These are phyloP conservation scores for Porphyra umbilicalis DNA, from an alignment of 31 red algal genomes.

Conservation along the genomic window DNA sequence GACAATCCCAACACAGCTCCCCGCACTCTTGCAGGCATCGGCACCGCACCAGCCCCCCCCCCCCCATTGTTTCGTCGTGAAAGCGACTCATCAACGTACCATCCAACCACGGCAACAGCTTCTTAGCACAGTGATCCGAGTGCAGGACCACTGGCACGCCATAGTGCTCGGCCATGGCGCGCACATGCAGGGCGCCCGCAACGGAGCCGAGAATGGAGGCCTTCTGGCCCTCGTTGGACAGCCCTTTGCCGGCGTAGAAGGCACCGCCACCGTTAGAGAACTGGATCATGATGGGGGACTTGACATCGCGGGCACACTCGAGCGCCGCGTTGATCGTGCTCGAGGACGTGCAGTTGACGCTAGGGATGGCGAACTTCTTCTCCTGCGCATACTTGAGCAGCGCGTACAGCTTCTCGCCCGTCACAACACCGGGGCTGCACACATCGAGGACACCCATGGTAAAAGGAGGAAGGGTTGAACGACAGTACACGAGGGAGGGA, in stretches of 20 bases:
- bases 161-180: conserved; percentile 47
- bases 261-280: conserved; percentile 55
- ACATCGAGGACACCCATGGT: conserved; percentile 54
- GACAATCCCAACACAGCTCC: no score
- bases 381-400: conserved; percentile 63
- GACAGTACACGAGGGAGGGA: neutral
- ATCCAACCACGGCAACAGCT: conserved; percentile 79
- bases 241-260: conserved; percentile 58
- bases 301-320: conserved; percentile 43
- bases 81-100: neutral
- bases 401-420: conserved; percentile 54
- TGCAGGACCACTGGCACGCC: conserved; percentile 60
- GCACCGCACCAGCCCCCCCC: no score
- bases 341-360: conserved; percentile 32
- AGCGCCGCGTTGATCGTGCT: conserved; percentile 55
- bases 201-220: conserved; percentile 45
- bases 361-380: conserved; percentile 45
- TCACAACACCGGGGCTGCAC: conserved; percentile 39
- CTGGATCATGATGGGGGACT: conserved; percentile 70
- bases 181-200: conserved; percentile 42
- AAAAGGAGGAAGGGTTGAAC: neutral
- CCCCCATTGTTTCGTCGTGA: no score
- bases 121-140: conserved; percentile 75
- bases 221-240: conserved; percentile 19
- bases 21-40: no score